These are phyloP conservation scores for Curvularia eragrostidis DNA, from an alignment of 2,329 filamentous ascomycete genomes.

Conservation along the genomic window DNA sequence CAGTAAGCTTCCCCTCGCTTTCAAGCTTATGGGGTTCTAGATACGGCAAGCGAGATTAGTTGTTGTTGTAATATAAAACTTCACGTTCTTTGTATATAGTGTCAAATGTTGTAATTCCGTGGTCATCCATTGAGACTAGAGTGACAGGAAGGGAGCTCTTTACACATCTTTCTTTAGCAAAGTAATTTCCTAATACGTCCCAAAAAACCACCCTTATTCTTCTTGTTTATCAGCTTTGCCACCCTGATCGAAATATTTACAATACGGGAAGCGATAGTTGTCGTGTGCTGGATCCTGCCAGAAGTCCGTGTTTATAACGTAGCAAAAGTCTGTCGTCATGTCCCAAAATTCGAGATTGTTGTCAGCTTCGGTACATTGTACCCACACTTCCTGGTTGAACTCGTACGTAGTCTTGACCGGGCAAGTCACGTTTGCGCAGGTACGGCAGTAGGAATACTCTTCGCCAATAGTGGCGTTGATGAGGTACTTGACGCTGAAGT, in stretches of 20 bases:
- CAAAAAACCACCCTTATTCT: not conserved
- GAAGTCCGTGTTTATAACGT: slow-evolving; percentile 35
- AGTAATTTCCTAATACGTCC: not conserved
- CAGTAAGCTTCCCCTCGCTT: not conserved
- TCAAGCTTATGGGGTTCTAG: not conserved
- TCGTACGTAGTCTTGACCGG: slow-evolving; percentile 22
- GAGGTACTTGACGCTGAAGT: slow-evolving; percentile 26
- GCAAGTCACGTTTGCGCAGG: slow-evolving; percentile 26
- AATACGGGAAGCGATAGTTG: slow-evolving; percentile 34
- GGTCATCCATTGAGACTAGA: not conserved
- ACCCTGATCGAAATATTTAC: slow-evolving; percentile 25
- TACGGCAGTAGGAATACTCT: slow-evolving; percentile 36
- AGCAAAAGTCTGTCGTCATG: slow-evolving; percentile 43
- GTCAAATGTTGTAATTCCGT: not conserved
- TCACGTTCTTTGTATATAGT: not conserved
- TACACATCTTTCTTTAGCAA: not conserved
- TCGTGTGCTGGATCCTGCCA: slow-evolving; percentile 37
- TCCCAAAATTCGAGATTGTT: slow-evolving; percentile 32
- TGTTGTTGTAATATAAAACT: not conserved
- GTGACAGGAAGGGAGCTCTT: not conserved
- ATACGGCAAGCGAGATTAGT: not conserved
- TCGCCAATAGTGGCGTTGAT: slow-evolving; percentile 42
- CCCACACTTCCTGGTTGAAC: slow-evolving; percentile 35
- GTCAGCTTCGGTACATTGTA: slow-evolving; percentile 28
- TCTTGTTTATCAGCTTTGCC: not conserved